Evolutionary conservation across 306 rosid genomes (phyloP).

Genomic region (Astragalus glycyphyllos): DNA sequence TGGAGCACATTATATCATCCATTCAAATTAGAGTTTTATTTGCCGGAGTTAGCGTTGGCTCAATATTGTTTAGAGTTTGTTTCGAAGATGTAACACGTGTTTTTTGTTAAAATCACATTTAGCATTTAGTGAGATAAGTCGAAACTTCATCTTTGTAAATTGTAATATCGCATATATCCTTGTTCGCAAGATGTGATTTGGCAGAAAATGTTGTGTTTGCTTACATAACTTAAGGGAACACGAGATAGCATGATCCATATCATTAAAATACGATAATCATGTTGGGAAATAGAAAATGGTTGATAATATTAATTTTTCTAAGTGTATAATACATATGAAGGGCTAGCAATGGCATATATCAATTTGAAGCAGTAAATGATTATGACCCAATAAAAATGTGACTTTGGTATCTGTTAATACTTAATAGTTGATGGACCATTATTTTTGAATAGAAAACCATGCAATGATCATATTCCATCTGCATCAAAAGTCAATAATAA

Average conservation of each 20-base stretch:
- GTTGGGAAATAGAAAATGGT: conserved; percentile 30
- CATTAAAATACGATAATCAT: not conserved
- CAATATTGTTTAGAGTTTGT: too few species aligned
- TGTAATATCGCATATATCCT: not conserved
- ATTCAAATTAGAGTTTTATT: too few species aligned
- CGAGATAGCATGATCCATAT: conserved; percentile 17
- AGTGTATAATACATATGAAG: conserved; percentile 4
- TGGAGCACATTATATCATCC: too few species aligned
- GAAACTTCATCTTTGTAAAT: not conserved
- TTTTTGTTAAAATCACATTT: not conserved
- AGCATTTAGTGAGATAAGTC: not conserved
- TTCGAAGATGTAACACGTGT: too few species aligned
- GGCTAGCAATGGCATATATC: not conserved
- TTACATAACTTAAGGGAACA: not conserved
- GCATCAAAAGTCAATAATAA: conserved; percentile 25
- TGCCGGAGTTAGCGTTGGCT: too few species aligned
- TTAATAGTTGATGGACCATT: conserved; percentile 25
- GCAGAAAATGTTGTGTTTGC: conserved; percentile 19
- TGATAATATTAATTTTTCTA: conserved; percentile 16
- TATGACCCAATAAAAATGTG: not conserved
- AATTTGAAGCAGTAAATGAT: conserved; percentile 19
- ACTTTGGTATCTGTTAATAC: conserved; percentile 34
- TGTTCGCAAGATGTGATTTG: conserved; percentile 10
- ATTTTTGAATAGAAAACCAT: conserved; percentile 25
- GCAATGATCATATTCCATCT: conserved; percentile 23